Conservation (phyloP, 768 basidiomycete species). For the Collybia mongolica region DNA sequence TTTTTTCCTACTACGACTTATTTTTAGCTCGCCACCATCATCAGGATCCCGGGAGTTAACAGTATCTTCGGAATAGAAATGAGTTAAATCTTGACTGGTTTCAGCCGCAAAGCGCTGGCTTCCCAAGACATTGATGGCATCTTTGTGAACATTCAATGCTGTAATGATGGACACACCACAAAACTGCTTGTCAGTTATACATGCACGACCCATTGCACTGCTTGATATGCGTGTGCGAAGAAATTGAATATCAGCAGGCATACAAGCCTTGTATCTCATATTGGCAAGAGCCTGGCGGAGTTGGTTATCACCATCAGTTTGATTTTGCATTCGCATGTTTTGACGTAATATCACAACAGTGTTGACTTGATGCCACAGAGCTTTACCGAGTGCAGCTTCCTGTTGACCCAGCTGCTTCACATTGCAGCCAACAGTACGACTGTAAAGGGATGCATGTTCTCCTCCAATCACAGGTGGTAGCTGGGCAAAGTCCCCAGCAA, state of each 20-base stretch:
- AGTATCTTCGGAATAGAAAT: conserved; percentile 25
- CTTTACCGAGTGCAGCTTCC: conserved; percentile 20
- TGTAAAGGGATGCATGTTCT: conserved; percentile 20
- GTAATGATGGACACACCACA: conserved; percentile 37
- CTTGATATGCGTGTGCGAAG: conserved; percentile 23
- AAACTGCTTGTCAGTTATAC: conserved; percentile 18
- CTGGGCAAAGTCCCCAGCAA: conserved; percentile 48
- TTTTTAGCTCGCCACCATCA: neutral
- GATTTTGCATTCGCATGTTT: conserved; percentile 32
- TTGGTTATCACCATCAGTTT: conserved; percentile 18
- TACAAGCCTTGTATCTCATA: conserved; percentile 40
- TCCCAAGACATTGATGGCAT: conserved; percentile 34
- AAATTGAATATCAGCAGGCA: conserved; percentile 32
- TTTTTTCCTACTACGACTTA: too few species aligned
- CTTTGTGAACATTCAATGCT: conserved; percentile 31
- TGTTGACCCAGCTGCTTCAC: conserved; percentile 8
- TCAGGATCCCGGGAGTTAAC: neutral
- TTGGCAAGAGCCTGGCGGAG: conserved; percentile 30
- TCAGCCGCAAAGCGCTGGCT: conserved; percentile 29
- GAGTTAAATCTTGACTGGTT: conserved; percentile 16
- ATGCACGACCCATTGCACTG: neutral
- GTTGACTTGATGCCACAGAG: conserved; percentile 27
- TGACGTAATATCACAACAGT: conserved; percentile 21
- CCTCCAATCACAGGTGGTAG: conserved; percentile 28
- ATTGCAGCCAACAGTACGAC: conserved; percentile 9